Evolutionary conservation across 2,329 filamentous ascomycete genomes (phyloP).

Genomic region (Talaromyces sp.): DNA sequence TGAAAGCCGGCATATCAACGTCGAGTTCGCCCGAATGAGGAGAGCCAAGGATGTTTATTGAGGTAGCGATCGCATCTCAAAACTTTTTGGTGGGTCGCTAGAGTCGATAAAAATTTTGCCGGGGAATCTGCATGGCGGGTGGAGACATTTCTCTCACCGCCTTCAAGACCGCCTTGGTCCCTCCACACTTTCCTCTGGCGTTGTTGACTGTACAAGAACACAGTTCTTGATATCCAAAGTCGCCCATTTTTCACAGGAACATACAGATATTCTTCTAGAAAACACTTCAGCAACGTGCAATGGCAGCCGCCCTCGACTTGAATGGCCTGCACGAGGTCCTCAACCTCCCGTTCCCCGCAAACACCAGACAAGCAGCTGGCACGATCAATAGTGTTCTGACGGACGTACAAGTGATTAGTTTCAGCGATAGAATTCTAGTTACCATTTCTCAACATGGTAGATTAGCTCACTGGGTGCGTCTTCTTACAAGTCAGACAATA

Average conservation of each 20-base stretch:
- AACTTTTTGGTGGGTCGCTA: slow-evolving; percentile 12
- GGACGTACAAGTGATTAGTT: slow-evolving; percentile 66
- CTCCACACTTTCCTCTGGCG: neutral
- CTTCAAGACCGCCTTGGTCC: neutral
- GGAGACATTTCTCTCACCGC: slow-evolving; percentile 17
- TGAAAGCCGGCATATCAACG: slow-evolving; percentile 43
- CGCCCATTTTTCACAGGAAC: neutral
- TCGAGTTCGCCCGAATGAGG: neutral
- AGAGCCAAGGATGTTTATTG: neutral
- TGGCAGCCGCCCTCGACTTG: slow-evolving; percentile 23
- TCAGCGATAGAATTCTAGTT: slow-evolving; percentile 85
- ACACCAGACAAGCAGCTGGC: slow-evolving; percentile 56
- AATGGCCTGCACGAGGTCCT: slow-evolving; percentile 36
- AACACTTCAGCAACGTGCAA: slow-evolving; percentile 5
- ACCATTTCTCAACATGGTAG: slow-evolving; percentile 82
- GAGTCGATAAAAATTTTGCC: slow-evolving; percentile 21
- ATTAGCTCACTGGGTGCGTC: slow-evolving; percentile 81
- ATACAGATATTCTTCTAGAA: neutral
- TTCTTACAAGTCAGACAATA: neutral
- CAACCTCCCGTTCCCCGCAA: slow-evolving; percentile 62
- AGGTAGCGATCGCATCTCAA: slow-evolving; percentile 13
- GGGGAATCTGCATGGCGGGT: neutral
- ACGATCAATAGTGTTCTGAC: slow-evolving; percentile 66
- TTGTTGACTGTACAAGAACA: neutral
- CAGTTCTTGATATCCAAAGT: neutral